Percentiles rank a stretch among this genome's conserved stretches.
These are phyloP conservation scores for Cladosporium velox DNA, from an alignment of 2,329 filamentous ascomycete species.

Conservation along the genomic window DNA sequence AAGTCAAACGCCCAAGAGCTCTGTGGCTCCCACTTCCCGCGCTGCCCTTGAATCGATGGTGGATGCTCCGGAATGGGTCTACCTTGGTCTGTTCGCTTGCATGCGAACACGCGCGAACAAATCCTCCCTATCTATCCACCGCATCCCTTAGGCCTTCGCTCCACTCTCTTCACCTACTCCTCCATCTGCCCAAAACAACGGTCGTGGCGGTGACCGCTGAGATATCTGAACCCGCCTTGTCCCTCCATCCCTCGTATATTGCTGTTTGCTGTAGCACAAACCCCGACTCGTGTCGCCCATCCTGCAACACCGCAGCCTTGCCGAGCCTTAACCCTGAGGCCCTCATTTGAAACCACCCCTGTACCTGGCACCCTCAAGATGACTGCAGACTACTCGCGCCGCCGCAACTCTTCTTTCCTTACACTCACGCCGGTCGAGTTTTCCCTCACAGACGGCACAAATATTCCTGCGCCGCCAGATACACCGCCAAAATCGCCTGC, in stretches of 20 bases:
- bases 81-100: constrained; percentile 6
- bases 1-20: background rate
- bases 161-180: constrained; percentile 11
- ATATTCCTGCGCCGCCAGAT: constrained; percentile 31
- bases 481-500: constrained; percentile 27
- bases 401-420: constrained; percentile 28
- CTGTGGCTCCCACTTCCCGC: background rate
- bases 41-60: constrained; percentile 4
- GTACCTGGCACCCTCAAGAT: constrained; percentile 16
- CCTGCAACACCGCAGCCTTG: constrained; percentile 18
- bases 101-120: background rate
- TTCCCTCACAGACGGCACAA: constrained; percentile 32
- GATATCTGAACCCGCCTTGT: background rate
- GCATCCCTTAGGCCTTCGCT: background rate
- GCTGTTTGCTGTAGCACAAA: background rate
- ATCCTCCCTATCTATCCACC: background rate
- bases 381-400: constrained; percentile 13
- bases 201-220: background rate
- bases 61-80: background rate
- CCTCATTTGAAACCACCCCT: constrained; percentile 17
- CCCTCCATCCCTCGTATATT: background rate
- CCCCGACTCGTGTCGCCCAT: constrained; percentile 3
- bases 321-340: background rate
- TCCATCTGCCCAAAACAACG: background rate
- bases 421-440: constrained; percentile 29